phyloP scores from a whole-genome alignment of 1,284 basidiomycete genomes.

The Grifola frondosa region DNA sequence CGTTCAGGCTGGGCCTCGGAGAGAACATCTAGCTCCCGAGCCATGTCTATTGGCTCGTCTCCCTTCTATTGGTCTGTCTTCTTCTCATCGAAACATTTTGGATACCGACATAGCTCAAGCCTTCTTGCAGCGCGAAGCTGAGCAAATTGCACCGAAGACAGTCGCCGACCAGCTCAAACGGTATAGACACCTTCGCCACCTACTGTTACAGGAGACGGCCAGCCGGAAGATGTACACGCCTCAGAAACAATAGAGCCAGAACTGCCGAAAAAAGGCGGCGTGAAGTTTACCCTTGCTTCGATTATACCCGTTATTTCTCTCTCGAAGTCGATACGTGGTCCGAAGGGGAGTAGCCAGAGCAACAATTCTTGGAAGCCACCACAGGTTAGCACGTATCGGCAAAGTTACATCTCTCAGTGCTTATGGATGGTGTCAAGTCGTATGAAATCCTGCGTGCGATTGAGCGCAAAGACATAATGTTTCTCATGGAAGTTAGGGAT shows the following conservation, averaged over 20 bases:
- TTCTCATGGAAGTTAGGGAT: slow-evolving; percentile 78
- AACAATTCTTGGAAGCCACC: slow-evolving; percentile 52
- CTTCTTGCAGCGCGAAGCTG: slow-evolving; percentile 69
- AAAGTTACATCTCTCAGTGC: no score
- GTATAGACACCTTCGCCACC: slow-evolving; percentile 28
- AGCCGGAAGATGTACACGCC: slow-evolving; percentile 8
- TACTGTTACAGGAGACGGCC: no score
- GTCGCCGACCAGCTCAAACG: slow-evolving; percentile 41
- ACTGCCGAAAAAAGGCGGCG: slow-evolving; percentile 8
- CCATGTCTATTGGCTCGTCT: slow-evolving; percentile 67
- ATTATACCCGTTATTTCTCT: no score
- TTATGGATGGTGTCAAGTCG: slow-evolving; percentile 43
- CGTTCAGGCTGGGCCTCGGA: slow-evolving; percentile 23
- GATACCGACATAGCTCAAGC: slow-evolving; percentile 42
- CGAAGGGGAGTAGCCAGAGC: no score
- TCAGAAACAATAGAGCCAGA: slow-evolving; percentile 12
- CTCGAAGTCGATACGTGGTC: no score
- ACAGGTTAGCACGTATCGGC: slow-evolving; percentile 50
- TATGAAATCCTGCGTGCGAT: slow-evolving; percentile 75
- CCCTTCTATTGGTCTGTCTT: slow-evolving; percentile 56
- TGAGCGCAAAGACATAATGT: slow-evolving; percentile 70
- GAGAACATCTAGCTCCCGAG: slow-evolving; percentile 42
- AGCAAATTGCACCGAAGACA: slow-evolving; percentile 52
- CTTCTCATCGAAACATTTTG: not conserved
- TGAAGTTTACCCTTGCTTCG: no score